Evolutionary conservation across 2,329 filamentous ascomycete genomes (phyloP), one percentile per base, ranked within the genome.

Genomic region (Penicillium sp.): DNA sequence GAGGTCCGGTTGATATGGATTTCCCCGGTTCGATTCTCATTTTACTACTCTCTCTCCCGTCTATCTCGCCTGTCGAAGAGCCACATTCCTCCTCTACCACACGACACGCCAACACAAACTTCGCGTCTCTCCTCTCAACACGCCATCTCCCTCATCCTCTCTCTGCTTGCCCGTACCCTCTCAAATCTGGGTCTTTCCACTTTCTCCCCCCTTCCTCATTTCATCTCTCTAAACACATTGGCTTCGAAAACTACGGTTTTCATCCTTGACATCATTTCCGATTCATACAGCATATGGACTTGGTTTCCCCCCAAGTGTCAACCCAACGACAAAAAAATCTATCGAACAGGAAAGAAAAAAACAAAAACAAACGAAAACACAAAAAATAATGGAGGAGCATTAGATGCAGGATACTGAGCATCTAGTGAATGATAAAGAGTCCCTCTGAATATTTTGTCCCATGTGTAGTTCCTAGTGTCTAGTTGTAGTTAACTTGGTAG

Each of bases 341-440:
- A 42, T 27, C 33, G 14, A 35, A 44, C 24, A 45, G 29, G n/a
- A 45, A 33, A 44, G n/a, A 52, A 52, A 48, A 48, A n/a, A 48
- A 33, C 3, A 48, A 37, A 49, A 37, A 58, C 57, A 59, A 43
- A 56, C 57, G 52, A 58, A 59, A 60, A 43, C 55, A 58, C 53
- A 56, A 65, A 63, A 65, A 68, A 58, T 27, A 21, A 54, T 52
- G 59, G 68, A 70, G 69, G 69, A 67, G 63, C 59, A 61, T 59
- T 63, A 51, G 67, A 60, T 65, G 57, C 42, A 55, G 45, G 44
- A 56, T 44, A 48, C 44, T 55, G 50, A 67, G 65, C 62, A 64
- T 65, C 63, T 68, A 64, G 64, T 59, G 63, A 69, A 65, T 71
- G 67, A 63, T 61, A 71, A 68, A 45, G 24, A 59, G 31, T 65